phyloP scores from a whole-genome alignment of 345 rosid species.

The Populus pruinosa region DNA sequence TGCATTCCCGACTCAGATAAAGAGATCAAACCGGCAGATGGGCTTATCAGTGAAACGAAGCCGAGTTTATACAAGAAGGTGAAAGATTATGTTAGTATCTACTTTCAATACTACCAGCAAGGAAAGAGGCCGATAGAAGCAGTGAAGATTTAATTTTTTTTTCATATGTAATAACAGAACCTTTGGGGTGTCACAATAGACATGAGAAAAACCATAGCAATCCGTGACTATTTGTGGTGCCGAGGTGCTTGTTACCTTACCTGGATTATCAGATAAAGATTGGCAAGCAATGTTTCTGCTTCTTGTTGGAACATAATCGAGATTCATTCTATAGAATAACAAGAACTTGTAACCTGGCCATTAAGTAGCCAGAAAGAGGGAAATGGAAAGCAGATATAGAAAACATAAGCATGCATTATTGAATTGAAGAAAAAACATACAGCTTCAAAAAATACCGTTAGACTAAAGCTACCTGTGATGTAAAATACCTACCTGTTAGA shows the following conservation, averaged over 20 bases:
- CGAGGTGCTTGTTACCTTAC: not conserved
- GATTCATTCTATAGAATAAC: no score
- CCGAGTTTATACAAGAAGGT: slow-evolving; percentile 50
- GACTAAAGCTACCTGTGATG: no score
- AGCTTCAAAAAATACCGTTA: no score
- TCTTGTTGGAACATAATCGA: not conserved
- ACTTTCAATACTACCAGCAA: slow-evolving; percentile 38
- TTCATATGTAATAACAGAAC: not conserved
- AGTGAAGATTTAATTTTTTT: slow-evolving; percentile 13
- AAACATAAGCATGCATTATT: no score
- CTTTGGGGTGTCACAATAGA: not conserved
- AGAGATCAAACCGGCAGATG: slow-evolving; percentile 19
- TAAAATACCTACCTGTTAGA: no score
- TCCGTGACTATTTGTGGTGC: not conserved
- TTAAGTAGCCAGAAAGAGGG: no score
- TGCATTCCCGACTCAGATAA: slow-evolving; percentile 34
- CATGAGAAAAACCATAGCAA: not conserved
- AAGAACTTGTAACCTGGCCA: no score
- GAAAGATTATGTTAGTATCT: slow-evolving; percentile 40
- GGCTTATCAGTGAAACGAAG: slow-evolving; percentile 26
- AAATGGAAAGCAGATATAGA: no score
- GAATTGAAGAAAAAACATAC: no score
- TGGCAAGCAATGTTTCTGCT: not conserved
- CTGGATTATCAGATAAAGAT: not conserved
- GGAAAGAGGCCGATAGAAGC: slow-evolving; percentile 52